A percentile compares a stretch with the other conserved stretches of the same genome.
These are phyloP conservation scores for Fraxinus greggii DNA, from an alignment of 305 asterid species.

Conservation along the genomic window DNA sequence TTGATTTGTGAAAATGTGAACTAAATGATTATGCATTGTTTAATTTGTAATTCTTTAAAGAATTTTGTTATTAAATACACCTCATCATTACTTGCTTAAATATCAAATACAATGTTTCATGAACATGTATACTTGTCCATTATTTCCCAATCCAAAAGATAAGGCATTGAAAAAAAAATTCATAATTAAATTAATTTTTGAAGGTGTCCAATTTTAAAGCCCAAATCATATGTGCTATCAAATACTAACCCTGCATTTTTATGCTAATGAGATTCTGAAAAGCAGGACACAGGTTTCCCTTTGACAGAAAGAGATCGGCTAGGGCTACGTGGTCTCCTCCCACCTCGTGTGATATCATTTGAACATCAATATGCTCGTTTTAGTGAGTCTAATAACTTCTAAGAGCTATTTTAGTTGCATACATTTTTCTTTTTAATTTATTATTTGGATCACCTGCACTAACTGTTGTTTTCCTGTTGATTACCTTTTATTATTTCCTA, in stretches of 20 bases:
- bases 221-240: neutral
- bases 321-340: slow-evolving; percentile 97
- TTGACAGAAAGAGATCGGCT: slow-evolving; percentile 92
- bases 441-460: neutral
- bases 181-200: neutral
- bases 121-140: neutral
- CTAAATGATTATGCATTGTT: neutral
- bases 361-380: slow-evolving; percentile 95
- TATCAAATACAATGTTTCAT: neutral
- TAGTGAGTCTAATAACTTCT: slow-evolving; percentile 59
- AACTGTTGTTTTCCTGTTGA: slow-evolving; percentile 1
- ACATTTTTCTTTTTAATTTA: neutral
- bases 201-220: neutral
- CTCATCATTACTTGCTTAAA: slow-evolving; percentile 5
- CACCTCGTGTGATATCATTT: slow-evolving; percentile 96
- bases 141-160: neutral
- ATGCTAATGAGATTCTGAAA: slow-evolving; percentile 30
- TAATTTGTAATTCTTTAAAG: neutral
- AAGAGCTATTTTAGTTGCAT: slow-evolving; percentile 10
- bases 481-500: neutral
- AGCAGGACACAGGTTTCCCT: slow-evolving; percentile 97
- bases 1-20: neutral
- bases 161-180: neutral
- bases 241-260: neutral
- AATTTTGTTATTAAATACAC: slow-evolving; percentile 9